Evolutionary conservation across 1,139 yeast genomes (phyloP).

Genomic region (Yamadazyma pseudoaaseri): DNA sequence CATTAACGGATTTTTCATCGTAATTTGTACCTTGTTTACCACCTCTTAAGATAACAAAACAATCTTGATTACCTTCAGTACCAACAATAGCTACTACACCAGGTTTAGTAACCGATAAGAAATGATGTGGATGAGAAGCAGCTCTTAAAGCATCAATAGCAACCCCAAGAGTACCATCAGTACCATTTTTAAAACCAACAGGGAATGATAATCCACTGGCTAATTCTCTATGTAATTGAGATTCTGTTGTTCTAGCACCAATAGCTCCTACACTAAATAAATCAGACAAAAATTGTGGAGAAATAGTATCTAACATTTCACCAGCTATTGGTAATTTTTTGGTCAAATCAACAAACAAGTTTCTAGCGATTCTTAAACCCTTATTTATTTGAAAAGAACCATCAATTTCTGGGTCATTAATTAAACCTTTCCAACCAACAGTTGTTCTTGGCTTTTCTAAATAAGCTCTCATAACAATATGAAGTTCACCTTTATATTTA

Average conservation of each 20-base stretch:
- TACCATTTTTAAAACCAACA: conserved; percentile 96
- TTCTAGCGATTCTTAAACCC: conserved; percentile 85
- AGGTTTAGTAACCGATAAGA: conserved; percentile 95
- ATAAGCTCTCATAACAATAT: conserved; percentile 94
- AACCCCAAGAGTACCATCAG: conserved; percentile 91
- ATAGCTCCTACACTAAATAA: conserved; percentile 93
- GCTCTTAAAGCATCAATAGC: conserved; percentile 95
- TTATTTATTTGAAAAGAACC: conserved; percentile 92
- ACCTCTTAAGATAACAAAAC: conserved; percentile 91
- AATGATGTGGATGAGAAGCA: conserved; percentile 90
- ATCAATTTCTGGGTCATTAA: conserved; percentile 95
- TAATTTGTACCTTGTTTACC: conserved; percentile 93
- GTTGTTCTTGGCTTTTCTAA: conserved; percentile 98
- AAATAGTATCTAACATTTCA: conserved; percentile 96
- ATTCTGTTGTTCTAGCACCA: conserved; percentile 98
- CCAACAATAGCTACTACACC: conserved; percentile 96
- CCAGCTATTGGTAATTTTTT: conserved; percentile 84
- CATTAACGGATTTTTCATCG: conserved; percentile 69
- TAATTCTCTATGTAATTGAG: conserved; percentile 95
- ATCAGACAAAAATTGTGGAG: conserved; percentile 96
- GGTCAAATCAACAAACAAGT: conserved; percentile 82
- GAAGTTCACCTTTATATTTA: conserved; percentile 71
- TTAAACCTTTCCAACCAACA: conserved; percentile 98
- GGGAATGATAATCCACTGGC: conserved; percentile 98
- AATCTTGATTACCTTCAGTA: conserved; percentile 89